Conservation (phyloP, 106 monocot species). For the Triglochin maritima region DNA sequence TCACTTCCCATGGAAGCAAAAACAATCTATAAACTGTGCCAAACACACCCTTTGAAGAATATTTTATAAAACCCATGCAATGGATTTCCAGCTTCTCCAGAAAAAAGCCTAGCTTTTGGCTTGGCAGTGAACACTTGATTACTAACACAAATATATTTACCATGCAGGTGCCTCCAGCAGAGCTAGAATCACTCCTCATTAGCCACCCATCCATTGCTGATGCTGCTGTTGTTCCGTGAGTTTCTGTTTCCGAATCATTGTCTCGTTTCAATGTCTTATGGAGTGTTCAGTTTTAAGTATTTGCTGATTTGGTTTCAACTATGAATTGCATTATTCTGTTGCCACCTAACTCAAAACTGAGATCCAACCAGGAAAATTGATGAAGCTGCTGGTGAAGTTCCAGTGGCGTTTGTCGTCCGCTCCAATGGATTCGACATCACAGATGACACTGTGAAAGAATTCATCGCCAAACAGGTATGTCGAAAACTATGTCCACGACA, state of each 20-base stretch:
- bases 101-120: neutral
- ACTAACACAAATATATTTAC: no score
- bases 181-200: constrained; percentile 64
- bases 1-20: no score
- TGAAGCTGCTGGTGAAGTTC: constrained; percentile 77
- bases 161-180: constrained; percentile 84
- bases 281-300: neutral
- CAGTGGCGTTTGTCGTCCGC: constrained; percentile 72
- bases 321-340: neutral
- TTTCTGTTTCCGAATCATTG: neutral
- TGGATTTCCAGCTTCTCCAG: neutral
- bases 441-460: constrained; percentile 67
- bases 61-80: no score
- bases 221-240: constrained; percentile 86
- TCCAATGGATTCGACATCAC: constrained; percentile 36
- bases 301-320: neutral
- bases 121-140: neutral
- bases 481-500: neutral
- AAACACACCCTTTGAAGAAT: no score
- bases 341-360: neutral
- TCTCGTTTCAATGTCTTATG: no score
- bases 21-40: no score
- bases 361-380: constrained; percentile 39
- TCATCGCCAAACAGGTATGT: constrained; percentile 74
- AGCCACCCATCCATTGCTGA: constrained; percentile 63